Conservation (phyloP, 257 asterid genomes). For the Solanum commersonii region DNA sequence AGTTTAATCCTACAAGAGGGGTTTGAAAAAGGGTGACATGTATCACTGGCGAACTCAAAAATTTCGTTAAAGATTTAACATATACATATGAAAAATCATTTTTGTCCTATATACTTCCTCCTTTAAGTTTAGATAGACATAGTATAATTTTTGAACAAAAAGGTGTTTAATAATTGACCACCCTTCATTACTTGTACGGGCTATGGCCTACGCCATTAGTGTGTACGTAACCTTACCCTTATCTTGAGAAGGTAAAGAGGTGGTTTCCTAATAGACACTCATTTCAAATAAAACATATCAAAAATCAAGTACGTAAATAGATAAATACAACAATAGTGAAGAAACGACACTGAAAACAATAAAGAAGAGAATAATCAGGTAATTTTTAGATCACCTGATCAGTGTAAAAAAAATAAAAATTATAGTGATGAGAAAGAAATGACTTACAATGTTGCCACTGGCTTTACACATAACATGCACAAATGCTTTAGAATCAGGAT, state of each 20-base stretch:
- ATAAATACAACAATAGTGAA: not conserved
- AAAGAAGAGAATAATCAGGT: not conserved
- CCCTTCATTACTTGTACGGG: no score
- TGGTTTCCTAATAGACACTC: not conserved
- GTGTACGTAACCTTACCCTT: no score
- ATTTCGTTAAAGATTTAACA: no score
- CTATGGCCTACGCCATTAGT: not conserved
- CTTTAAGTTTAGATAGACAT: not conserved
- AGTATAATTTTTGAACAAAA: not conserved
- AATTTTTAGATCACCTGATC: no score
- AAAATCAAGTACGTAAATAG: not conserved
- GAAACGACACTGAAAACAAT: no score
- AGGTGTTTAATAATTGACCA: not conserved
- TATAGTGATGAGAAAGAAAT: no score
- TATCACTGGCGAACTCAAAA: not conserved
- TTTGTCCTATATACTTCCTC: no score
- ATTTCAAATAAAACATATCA: not conserved
- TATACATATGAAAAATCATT: no score
- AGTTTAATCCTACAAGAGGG: not conserved
- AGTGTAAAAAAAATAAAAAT: not conserved
- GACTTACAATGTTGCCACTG: conserved; percentile 69
- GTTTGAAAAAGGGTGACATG: no score
- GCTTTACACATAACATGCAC: conserved; percentile 85
- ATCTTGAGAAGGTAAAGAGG: not conserved
- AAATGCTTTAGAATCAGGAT: conserved; percentile 68